Conservation (phyloP, 2,329 filamentous ascomycete species). For the Diplodia corticola region DNA sequence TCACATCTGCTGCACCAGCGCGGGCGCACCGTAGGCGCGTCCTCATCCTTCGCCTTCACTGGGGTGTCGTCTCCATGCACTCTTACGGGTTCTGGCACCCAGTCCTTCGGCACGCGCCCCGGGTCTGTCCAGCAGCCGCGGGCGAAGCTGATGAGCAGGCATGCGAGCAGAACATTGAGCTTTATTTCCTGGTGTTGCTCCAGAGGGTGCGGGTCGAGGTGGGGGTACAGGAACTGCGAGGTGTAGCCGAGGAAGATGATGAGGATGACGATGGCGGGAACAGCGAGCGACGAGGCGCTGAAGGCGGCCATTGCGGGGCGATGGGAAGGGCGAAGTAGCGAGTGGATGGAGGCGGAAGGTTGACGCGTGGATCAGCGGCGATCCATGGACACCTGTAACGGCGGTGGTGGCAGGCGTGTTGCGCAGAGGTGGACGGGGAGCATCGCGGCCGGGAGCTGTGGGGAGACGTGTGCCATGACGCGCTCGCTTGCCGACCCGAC, state of each 20-base stretch:
- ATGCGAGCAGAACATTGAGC: conserved; percentile 66
- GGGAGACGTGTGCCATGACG: conserved; percentile 23
- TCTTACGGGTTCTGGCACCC: conserved; percentile 37
- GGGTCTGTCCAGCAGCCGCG: conserved; percentile 61
- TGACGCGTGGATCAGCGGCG: background rate
- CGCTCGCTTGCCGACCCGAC: conserved; percentile 9
- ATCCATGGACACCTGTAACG: conserved; percentile 4
- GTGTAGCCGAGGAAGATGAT: conserved; percentile 65
- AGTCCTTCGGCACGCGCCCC: conserved; percentile 53
- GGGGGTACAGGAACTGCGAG: conserved; percentile 69
- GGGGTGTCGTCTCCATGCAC: conserved; percentile 26
- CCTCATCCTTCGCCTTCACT: conserved; percentile 39
- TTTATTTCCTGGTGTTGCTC: conserved; percentile 56
- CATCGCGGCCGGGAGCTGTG: conserved; percentile 2
- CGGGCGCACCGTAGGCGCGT: conserved; percentile 30
- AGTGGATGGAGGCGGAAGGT: background rate
- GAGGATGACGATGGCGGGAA: conserved; percentile 67
- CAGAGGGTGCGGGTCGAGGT: conserved; percentile 59
- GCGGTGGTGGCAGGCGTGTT: conserved; percentile 23
- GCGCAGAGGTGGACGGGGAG: conserved; percentile 13
- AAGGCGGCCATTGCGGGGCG: conserved; percentile 15
- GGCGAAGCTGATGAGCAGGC: conserved; percentile 71
- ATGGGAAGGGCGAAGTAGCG: background rate
- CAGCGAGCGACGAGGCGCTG: conserved; percentile 52
- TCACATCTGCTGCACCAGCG: conserved; percentile 77